Evolutionary conservation across 140 eudicot genomes (phyloP).

Genomic region (Senecio squalidus): DNA sequence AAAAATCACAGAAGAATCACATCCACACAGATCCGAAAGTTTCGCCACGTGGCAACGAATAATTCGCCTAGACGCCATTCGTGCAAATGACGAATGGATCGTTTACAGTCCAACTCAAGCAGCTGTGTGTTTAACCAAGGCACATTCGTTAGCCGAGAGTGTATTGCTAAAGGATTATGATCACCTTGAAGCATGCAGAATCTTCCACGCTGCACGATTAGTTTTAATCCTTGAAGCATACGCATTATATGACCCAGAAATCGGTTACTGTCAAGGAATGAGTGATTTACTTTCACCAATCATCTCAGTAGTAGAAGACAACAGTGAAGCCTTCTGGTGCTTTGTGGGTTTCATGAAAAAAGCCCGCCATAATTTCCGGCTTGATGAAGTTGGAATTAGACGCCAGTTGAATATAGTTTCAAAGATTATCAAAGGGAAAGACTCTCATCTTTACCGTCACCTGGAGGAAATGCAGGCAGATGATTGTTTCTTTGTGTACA

Average conservation of each 20-base stretch:
- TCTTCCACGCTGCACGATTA: conserved; percentile 78
- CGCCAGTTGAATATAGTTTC: conserved; percentile 56
- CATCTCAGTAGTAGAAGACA: conserved; percentile 61
- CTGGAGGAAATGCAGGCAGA: conserved; percentile 74
- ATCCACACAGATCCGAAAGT: conserved; percentile 39
- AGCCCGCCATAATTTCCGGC: conserved; percentile 83
- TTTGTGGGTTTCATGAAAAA: conserved; percentile 84
- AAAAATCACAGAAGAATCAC: conserved; percentile 21
- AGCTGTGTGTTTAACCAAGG: conserved; percentile 37
- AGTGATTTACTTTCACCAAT: conserved; percentile 87
- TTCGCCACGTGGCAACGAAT: conserved; percentile 77
- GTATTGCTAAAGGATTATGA: conserved; percentile 60
- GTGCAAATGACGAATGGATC: conserved; percentile 81
- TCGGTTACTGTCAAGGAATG: conserved; percentile 92
- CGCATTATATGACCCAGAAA: conserved; percentile 61
- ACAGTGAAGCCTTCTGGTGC: conserved; percentile 78
- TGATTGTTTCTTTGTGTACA: conserved; percentile 80
- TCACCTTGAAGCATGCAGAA: conserved; percentile 63
- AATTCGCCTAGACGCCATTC: conserved; percentile 76
- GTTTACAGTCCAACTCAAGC: conserved; percentile 65
- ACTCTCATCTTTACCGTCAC: conserved; percentile 67
- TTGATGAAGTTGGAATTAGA: conserved; percentile 73
- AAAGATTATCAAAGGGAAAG: conserved; percentile 70
- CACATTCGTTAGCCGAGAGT: conserved; percentile 43
- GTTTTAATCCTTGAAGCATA: conserved; percentile 78